Conservation (phyloP, 2,329 filamentous ascomycete species). For the Teratosphaeria destructans region DNA sequence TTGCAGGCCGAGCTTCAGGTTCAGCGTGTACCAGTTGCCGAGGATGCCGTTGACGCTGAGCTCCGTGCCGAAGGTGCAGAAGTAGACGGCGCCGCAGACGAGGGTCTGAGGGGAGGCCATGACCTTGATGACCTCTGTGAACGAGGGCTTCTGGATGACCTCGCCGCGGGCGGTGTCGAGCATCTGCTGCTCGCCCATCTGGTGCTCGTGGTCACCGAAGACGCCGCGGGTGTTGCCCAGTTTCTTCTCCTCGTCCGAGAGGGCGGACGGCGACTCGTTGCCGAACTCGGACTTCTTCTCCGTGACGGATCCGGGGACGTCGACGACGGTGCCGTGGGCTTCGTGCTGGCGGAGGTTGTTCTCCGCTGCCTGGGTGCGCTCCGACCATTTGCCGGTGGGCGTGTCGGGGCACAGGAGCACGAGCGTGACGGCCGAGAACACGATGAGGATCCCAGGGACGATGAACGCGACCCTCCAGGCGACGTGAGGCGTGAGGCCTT, state of each 20-base stretch:
- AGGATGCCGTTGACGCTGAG: slow-evolving; percentile 52
- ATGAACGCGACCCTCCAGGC: slow-evolving; percentile 82
- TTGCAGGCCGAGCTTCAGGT: slow-evolving; percentile 47
- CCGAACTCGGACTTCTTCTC: slow-evolving; percentile 17
- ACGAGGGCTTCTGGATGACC: slow-evolving; percentile 50
- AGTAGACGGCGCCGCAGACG: slow-evolving; percentile 43
- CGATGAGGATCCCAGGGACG: slow-evolving; percentile 69
- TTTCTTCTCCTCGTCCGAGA: slow-evolving; percentile 30
- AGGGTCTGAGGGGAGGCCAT: slow-evolving; percentile 50
- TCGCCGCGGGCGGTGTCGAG: slow-evolving; percentile 49
- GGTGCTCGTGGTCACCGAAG: slow-evolving; percentile 29
- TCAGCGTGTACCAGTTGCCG: slow-evolving; percentile 47
- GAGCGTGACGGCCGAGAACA: slow-evolving; percentile 55
- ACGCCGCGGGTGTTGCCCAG: slow-evolving; percentile 28
- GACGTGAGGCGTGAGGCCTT: slow-evolving; percentile 52
- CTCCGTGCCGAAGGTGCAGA: slow-evolving; percentile 52
- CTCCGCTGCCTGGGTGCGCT: slow-evolving; percentile 51
- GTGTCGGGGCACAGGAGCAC: slow-evolving; percentile 69
- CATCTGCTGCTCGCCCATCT: slow-evolving; percentile 42
- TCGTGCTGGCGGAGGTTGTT: slow-evolving; percentile 43
- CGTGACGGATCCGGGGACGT: slow-evolving; percentile 40
- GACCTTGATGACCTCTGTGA: slow-evolving; percentile 50
- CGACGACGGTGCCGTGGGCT: slow-evolving; percentile 35
- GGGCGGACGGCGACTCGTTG: slow-evolving; percentile 21
- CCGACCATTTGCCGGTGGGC: slow-evolving; percentile 68